phyloP scores from a whole-genome alignment of 2,329 filamentous ascomycete genomes.

The Xylariaceae sp. region DNA sequence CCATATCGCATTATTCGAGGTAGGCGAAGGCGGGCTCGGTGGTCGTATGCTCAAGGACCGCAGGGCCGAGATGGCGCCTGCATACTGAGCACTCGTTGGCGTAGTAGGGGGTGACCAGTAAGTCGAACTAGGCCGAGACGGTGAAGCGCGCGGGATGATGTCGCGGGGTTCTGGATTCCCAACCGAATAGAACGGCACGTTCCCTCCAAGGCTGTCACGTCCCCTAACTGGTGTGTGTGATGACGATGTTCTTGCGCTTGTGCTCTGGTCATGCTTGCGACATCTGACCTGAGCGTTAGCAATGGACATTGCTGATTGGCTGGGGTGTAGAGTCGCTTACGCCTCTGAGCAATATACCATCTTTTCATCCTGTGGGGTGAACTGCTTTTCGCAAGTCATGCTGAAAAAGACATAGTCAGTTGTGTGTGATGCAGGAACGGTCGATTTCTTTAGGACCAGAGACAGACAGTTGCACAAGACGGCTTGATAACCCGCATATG shows the following conservation, averaged over 20 bases:
- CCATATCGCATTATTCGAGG: conserved; percentile 51
- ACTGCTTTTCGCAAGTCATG: conserved; percentile 70
- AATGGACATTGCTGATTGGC: conserved; percentile 25
- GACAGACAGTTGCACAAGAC: conserved; percentile 17
- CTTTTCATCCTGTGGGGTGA: conserved; percentile 59
- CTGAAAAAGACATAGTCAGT: conserved; percentile 41
- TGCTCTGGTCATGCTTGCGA: conserved; percentile 55
- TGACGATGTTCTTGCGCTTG: conserved; percentile 37
- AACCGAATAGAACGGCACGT: conserved; percentile 49
- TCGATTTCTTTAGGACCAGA: conserved; percentile 10
- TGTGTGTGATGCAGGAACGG: conserved; percentile 39
- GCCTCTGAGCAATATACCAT: conserved; percentile 65
- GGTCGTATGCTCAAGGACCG: conserved; percentile 58
- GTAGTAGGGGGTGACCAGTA: conserved; percentile 58
- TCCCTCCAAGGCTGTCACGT: conserved; percentile 39
- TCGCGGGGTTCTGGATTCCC: conserved; percentile 58
- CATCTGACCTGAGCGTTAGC: conserved; percentile 46
- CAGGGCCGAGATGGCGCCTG: conserved; percentile 58
- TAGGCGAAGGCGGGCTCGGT: conserved; percentile 59
- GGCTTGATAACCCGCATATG: conserved; percentile 26
- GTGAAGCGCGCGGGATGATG: conserved; percentile 66
- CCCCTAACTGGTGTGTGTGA: conserved; percentile 32
- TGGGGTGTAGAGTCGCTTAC: conserved; percentile 46
- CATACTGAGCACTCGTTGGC: conserved; percentile 49
- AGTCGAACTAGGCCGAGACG: conserved; percentile 60